These are phyloP conservation scores for Onygenales sp. DNA, from an alignment of 2,329 filamentous ascomycete genomes.

Conservation along the genomic window DNA sequence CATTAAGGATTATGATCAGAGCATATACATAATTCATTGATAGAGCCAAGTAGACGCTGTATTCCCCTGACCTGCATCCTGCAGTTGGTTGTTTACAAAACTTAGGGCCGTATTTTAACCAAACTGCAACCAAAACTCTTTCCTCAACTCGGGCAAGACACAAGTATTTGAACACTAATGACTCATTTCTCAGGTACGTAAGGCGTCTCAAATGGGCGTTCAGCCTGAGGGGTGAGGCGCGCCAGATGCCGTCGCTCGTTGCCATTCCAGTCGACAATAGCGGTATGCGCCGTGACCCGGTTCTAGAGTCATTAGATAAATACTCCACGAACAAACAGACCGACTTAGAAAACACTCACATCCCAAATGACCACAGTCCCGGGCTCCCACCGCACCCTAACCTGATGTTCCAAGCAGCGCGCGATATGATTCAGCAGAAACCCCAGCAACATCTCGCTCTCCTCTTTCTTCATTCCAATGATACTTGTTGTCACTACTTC, in stretches of 20 bases:
- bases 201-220: slow-evolving; percentile 64
- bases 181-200: slow-evolving; percentile 15
- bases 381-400: slow-evolving; percentile 65
- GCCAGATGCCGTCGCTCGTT: slow-evolving; percentile 71
- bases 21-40: not conserved
- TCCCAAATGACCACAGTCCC: slow-evolving; percentile 80
- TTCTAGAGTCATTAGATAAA: slow-evolving; percentile 39
- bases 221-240: slow-evolving; percentile 73
- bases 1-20: not conserved
- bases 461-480: slow-evolving; percentile 76
- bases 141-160: not conserved
- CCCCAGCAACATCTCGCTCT: slow-evolving; percentile 66
- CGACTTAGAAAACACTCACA: slow-evolving; percentile 24
- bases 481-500: slow-evolving; percentile 64
- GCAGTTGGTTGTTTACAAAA: not conserved
- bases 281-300: slow-evolving; percentile 67
- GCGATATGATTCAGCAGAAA: slow-evolving; percentile 70
- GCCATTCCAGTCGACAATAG: slow-evolving; percentile 71
- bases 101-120: not conserved
- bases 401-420: slow-evolving; percentile 62
- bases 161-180: not conserved
- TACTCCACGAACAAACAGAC: not conserved
- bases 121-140: not conserved
- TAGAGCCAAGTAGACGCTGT: not conserved
- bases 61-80: not conserved